Base-by-base conservation (phyloP, 176 grass and related monocot species). In the Oryza nivara region DNA sequence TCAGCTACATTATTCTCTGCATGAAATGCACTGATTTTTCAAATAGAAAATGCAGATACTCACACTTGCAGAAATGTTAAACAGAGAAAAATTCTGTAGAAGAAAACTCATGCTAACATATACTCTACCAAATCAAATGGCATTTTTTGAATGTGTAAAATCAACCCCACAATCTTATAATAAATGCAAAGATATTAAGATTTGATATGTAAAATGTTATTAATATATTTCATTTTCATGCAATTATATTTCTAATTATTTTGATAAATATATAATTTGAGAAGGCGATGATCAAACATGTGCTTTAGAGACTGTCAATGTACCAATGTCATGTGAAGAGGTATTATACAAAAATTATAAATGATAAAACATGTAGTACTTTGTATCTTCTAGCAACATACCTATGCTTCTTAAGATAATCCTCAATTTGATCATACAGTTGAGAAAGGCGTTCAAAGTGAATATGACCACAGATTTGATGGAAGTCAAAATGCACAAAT, bases 401-500 rank as follows among this genome's bases (percentile, higher is more conserved):
- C 95, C 89, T 90, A 72, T 91, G 90, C 90, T 89, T 94, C 77
- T 88, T 83, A 66, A 97, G 90, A 65, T 92, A 94, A 80, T 94
- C 88, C 78, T 94, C 81, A 83, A 97, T 94, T 86, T 97, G 92
- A 81, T 89, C 90, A 75, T 97, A 97, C 67, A 97, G 87, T 48
- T 92, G 78, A 66, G 90, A 94, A 36, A 97, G 95, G 15, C 90
- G 92, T 67, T 97, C 95, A 70, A 97, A 97, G 85, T 97, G 95
- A 79, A 92, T 81, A 88, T 97, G 92, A 52, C 95, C 95, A 76
- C 95, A 97, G 19, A 97, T 97, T 65, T 67, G 76, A 80, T 97
- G 95, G 74, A 97, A 97, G 54, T 97, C 92, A 70, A 97, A 97
- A 89, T 97, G 95, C 19, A 97, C 20, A 44, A 94, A 97, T 88